A percentile compares a stretch with the other conserved stretches of the same genome.
These are phyloP conservation scores for Phytophthora palmivora DNA, from an alignment of 352 stramenopile genomes.

Conservation along the genomic window DNA sequence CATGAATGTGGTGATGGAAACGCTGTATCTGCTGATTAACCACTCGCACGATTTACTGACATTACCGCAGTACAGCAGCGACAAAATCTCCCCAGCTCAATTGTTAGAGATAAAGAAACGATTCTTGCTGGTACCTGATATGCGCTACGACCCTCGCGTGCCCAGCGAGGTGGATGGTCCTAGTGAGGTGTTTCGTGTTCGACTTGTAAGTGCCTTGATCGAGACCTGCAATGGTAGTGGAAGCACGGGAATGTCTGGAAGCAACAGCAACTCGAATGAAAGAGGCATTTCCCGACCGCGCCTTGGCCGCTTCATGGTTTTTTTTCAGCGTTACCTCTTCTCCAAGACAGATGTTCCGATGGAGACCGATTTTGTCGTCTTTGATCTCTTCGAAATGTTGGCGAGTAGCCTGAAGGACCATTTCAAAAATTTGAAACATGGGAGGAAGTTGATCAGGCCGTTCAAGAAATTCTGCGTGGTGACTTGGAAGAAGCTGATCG, in stretches of 20 bases:
- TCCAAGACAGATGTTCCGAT: conserved; percentile 94
- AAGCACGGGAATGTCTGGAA: conserved; percentile 10
- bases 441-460: conserved; percentile 74
- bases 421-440: conserved; percentile 78
- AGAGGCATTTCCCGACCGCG: conserved; percentile 85
- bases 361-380: conserved; percentile 94
- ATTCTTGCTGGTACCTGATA: conserved; percentile 74
- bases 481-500: conserved; percentile 80
- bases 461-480: conserved; percentile 56
- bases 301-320: conserved; percentile 91
- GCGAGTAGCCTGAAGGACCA: conserved; percentile 63
- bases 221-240: conserved; percentile 76
- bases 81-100: conserved; percentile 38
- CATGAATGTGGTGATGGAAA: conserved; percentile 93
- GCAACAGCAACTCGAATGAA: conserved; percentile 59
- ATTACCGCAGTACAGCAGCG: conserved; percentile 61
- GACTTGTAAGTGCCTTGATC: conserved; percentile 94
- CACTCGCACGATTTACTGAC: conserved; percentile 94
- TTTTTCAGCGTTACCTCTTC: conserved; percentile 97
- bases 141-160: conserved; percentile 90
- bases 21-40: conserved; percentile 95
- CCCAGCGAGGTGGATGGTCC: conserved; percentile 91
- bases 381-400: conserved; percentile 86
- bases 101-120: conserved; percentile 69
- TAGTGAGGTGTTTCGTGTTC: conserved; percentile 93